These are phyloP conservation scores for Papilionanthe hybrid DNA, from an alignment of 116 monocot species.

Conservation along the genomic window DNA sequence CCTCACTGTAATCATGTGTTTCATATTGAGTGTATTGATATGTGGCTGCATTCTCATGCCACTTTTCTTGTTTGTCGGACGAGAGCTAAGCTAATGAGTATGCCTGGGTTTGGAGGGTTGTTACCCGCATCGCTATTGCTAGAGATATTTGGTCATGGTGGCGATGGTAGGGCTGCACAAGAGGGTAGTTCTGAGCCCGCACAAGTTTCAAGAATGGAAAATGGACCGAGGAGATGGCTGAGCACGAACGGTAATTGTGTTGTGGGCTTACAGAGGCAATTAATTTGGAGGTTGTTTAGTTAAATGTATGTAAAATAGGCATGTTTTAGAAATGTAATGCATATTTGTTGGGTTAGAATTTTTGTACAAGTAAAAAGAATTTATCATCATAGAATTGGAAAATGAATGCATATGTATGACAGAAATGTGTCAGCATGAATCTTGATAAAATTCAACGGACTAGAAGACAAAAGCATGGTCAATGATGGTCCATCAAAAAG, in stretches of 20 bases:
- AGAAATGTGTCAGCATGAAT: too few relatives aligned
- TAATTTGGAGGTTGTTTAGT: background rate
- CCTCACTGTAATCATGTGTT: too few relatives aligned
- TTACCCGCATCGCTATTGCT: background rate
- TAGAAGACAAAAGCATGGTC: too few relatives aligned
- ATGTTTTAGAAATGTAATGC: too few relatives aligned
- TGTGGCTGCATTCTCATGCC: too few relatives aligned
- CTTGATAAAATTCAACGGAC: too few relatives aligned
- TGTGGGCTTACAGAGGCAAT: slow-evolving; percentile 11
- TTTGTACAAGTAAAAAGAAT: too few relatives aligned
- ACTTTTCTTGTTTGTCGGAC: slow-evolving; percentile 19
- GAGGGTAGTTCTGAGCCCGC: background rate
- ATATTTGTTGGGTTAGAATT: too few relatives aligned
- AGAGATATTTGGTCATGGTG: background rate
- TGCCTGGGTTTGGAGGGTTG: background rate
- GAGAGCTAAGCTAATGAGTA: background rate
- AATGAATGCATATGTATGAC: too few relatives aligned
- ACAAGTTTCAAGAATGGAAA: background rate
- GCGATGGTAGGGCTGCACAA: background rate
- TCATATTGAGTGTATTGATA: too few relatives aligned
- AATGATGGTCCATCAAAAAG: too few relatives aligned
- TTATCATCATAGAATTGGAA: too few relatives aligned
- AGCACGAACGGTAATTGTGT: background rate
- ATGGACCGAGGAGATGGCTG: background rate
- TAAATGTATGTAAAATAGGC: background rate